Evolutionary conservation across 2,329 filamentous ascomycete species (phyloP), one percentile per base, ranked within the genome.

Genomic region (Fulvia fulva): DNA sequence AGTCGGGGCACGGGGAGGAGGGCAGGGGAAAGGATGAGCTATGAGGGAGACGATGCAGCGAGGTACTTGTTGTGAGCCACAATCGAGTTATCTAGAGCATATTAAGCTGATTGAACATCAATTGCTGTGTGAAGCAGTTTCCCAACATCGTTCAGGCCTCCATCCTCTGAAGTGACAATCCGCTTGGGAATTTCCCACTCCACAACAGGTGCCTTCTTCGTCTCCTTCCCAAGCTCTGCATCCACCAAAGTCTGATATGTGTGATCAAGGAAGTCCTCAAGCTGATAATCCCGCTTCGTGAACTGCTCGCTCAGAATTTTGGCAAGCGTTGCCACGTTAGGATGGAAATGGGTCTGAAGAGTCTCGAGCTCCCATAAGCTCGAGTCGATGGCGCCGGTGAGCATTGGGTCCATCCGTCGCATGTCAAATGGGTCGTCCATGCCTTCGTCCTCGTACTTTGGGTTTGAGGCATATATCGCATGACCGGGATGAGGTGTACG

Each of bases 201-300:
- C 52, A 97, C 86, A 12, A 94, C 91, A 0, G 93, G 92, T 5
- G 85, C 79, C 73, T 93, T 96, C 77, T 88, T 95, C 63, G 96
- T 79, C 45, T 90, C 85, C 75, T 93, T 95, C 59, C 82, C 80
- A 63, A 96, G 79, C 73, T 99, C 94, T 2, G 87, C 87, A 60
- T 94, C 90, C 45, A 97, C 76, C 71, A 99, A 82, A 83, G 81
- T 82, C 88, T 87, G 84, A 75, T 97, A 99, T 0, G 90, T 93
- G 73, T 97, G 91, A 71, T 99, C 94, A 50, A 97, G 77, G 75
- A 99, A 99, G 71, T 99, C 94, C 71, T 99, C 94, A n/a, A 97
- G 77, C 67, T 91, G 94, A 75, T 97, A 99, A 2, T 88, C 83
- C 65, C 91, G 87, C 77, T 99, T 99, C 2, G 94, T 99, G 73